A percentile compares a stretch with the other conserved stretches of the same genome.
Evolutionary conservation across 2,329 filamentous ascomycete species (phyloP).

Genomic region (Thielaviopsis euricoi): DNA sequence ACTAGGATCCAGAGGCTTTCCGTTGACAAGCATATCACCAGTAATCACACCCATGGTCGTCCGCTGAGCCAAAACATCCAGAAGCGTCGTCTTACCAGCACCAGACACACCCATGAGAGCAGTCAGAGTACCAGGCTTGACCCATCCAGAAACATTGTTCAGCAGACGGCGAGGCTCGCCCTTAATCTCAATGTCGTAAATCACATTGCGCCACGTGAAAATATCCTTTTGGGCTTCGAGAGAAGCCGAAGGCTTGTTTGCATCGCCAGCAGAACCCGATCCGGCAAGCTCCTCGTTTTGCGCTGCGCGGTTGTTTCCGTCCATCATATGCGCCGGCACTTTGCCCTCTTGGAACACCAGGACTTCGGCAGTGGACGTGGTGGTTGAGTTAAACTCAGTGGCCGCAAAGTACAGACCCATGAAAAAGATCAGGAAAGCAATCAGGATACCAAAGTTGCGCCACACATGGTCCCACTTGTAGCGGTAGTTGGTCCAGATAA

Average conservation of each 20-base stretch:
- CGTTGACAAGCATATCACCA: constrained; percentile 60
- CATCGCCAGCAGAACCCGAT: constrained; percentile 21
- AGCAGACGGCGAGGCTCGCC: constrained; percentile 57
- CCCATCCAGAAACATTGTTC: constrained; percentile 80
- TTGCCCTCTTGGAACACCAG: constrained; percentile 48
- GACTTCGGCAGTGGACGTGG: constrained; percentile 47
- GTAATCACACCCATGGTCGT: constrained; percentile 78
- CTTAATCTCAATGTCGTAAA: constrained; percentile 60
- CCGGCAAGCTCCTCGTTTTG: constrained; percentile 19
- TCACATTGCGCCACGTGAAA: constrained; percentile 67
- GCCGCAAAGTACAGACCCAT: constrained; percentile 45
- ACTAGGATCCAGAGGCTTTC: constrained; percentile 52
- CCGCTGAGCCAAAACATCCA: constrained; percentile 73
- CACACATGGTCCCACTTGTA: constrained; percentile 44
- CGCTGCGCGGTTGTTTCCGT: constrained; percentile 16
- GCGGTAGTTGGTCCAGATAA: constrained; percentile 35
- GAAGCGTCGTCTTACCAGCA: constrained; percentile 83
- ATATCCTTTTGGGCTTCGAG: constrained; percentile 35
- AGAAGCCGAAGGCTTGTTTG: constrained; percentile 16
- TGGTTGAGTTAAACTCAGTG: constrained; percentile 47
- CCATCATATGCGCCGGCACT: constrained; percentile 26
- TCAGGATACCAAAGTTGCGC: constrained; percentile 53
- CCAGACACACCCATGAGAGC: constrained; percentile 84
- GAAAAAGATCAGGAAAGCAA: constrained; percentile 48
- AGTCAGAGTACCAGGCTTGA: constrained; percentile 80